These are phyloP conservation scores for Leptomonas pyrrhocoris DNA, from an alignment of 208 protist genomes.

Conservation along the genomic window DNA sequence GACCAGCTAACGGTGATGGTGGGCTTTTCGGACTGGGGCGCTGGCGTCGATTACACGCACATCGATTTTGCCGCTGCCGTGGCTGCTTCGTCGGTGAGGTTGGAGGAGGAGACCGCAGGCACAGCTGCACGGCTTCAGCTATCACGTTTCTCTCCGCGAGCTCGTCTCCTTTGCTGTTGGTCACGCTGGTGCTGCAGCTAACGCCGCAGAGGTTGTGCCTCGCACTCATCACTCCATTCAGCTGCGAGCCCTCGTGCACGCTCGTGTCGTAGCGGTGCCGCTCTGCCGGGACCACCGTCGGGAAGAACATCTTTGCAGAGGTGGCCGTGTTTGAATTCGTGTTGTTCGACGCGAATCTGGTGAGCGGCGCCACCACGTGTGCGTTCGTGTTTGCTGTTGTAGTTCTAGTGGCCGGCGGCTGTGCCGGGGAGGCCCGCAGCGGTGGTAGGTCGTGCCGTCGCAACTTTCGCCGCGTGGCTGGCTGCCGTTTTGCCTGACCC, in stretches of 20 bases:
- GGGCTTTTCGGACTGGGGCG: no score
- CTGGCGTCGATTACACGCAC: no score
- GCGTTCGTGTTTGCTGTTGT: not conserved
- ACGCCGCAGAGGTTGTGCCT: no score
- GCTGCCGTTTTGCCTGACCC: not conserved
- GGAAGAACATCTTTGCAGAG: not conserved
- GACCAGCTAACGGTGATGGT: no score
- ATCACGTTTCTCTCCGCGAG: not conserved
- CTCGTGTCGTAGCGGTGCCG: conserved; percentile 6
- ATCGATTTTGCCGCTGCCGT: not conserved
- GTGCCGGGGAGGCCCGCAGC: not conserved
- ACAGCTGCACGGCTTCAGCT: not conserved
- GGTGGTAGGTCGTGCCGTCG: conserved; percentile 6
- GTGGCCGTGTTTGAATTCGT: not conserved
- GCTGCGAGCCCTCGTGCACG: not conserved
- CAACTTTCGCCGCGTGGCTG: not conserved
- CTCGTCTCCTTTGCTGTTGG: not conserved
- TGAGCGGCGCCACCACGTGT: conserved; percentile 3
- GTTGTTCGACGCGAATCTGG: conserved; percentile 1
- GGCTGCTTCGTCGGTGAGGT: conserved; percentile 1
- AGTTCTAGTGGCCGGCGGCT: not conserved
- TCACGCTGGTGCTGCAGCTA: not conserved
- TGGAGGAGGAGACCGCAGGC: not conserved
- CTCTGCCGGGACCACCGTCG: not conserved
- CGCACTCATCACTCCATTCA: not conserved